Evolutionary conservation across 225 moss, liverwort and hornwort species (phyloP), one percentile per base, ranked within the genome.

Genomic region (Ulota crispa): DNA sequence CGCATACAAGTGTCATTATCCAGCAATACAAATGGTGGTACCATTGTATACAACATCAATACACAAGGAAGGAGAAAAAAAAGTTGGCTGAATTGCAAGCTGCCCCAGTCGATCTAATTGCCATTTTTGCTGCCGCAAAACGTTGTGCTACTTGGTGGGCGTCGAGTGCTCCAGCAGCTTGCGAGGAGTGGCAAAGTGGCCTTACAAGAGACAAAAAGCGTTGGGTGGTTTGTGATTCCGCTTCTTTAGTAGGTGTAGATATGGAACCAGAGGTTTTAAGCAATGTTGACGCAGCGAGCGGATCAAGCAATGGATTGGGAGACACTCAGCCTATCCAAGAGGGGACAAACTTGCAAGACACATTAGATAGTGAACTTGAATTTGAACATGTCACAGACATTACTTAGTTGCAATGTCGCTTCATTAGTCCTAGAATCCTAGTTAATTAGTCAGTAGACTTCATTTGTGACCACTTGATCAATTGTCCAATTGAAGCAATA

Each of bases 91-190:
- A 75, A 28, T 12, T 0, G 11, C 0, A 0, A 1, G 18, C 0
- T 64, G 10, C 0, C 0, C 5, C 1, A n/a, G 0, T 64, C 0
- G 0, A 76, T 50, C 0, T 0, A 0, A 24, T 0, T 0, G 3
- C 36, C n/a, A 53, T 64, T 66, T 34, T 4, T 53, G 10, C 0
- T 50, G 53, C 18, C 0, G 8, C 53, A 77, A 77, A 77, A 64
- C 0, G 1, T 23, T 1, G 0, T 1, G 0, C 16, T 52, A 0
- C 36, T 34, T 53, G 53, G 65, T 50, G 16, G 50, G 1, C 10
- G 5, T 77, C 9, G 0, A 64, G 3, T 53, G 9, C 65, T 65
- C 15, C 5, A 77, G 0, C 36, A 65, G 5, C 65, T 64, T 50
- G 20, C 5, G 0, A 16, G 0, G 18, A 77, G 65, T 77, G 77